Base-by-base conservation (phyloP, 2,329 filamentous ascomycete species). In the Fusarium sp. region DNA sequence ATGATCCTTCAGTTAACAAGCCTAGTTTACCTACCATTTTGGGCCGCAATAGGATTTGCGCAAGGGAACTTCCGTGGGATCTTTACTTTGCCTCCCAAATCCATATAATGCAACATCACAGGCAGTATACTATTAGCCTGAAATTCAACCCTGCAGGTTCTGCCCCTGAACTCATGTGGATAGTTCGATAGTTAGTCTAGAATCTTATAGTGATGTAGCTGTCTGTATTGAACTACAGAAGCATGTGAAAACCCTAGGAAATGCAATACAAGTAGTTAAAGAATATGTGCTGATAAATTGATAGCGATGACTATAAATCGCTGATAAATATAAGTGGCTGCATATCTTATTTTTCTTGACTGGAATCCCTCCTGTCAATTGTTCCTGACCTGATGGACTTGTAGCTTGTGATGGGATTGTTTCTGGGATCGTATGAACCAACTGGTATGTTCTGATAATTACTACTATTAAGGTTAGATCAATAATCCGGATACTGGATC, bases 241-340 rank as follows among this genome's bases (percentile, higher is more conserved):
- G 10, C 6, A 11, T 11, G 10, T 7, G 3, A 12, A 7, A n/a
- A 8, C 10, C 0, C 10, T n/a, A 6, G 6, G 4, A n/a, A 4
- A n/a, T n/a, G 2, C n/a, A 4, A n/a, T 11, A 4, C 2, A 6
- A n/a, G 34, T 7, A 5, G 10, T 38, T n/a, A 5, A 6, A 3
- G 2, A 13, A 6, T 13, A 30, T 3, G 13, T 30, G 29, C 12
- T 13, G 13, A 30, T 13, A 2, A 30, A 30, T 1, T 1, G 7
- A 13, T 30, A 7, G 1, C 12, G 18, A n/a, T 18, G 18, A 38
- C 34, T 7, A 13, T 11, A 18, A 10, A 18, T 18, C 3, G 3
- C 13, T 16, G 1, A 27, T 1, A 11, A 6, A 20, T 9, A 29
- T 27, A 1, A n/a, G 8, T 27, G 2, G 18, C 6, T 12, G 2